These are phyloP conservation scores for Haplosporangium sp. DNA, from an alignment of 371 early-diverging fungal genomes.

Conservation along the genomic window DNA sequence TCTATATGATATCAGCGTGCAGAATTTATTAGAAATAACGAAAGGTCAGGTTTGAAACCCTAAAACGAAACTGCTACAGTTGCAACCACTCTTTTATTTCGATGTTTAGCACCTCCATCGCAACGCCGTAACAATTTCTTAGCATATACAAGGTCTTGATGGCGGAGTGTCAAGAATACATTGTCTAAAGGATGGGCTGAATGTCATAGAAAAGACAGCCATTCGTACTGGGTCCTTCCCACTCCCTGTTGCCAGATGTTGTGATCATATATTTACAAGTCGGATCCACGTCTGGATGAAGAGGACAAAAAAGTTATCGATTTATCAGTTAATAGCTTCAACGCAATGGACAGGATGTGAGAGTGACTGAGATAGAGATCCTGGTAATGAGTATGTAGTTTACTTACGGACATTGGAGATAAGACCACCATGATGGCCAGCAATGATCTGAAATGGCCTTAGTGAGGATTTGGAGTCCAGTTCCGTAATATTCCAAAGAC, in stretches of 20 bases:
- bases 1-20: too few relatives aligned
- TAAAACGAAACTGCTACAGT: too few relatives aligned
- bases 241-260: conserved; percentile 92
- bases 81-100: too few relatives aligned
- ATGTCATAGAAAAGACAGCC: conserved; percentile 88
- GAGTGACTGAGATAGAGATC: too few relatives aligned
- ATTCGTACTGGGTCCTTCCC: conserved; percentile 90
- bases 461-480: conserved; percentile 59
- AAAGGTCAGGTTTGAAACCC: too few relatives aligned
- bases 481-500: conserved; percentile 83
- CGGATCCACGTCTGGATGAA: conserved; percentile 70
- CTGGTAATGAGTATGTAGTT: too few relatives aligned
- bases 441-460: conserved; percentile 90
- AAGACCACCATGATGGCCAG: conserved; percentile 91
- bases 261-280: conserved; percentile 85
- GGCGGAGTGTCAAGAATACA: too few relatives aligned
- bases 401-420: conserved; percentile 81
- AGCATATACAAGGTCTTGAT: too few relatives aligned
- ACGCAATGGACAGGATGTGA: too few relatives aligned
- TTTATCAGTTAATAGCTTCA: neutral
- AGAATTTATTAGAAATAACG: too few relatives aligned
- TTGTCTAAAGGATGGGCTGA: conserved; percentile 27
- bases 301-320: neutral
- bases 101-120: too few relatives aligned
- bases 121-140: too few relatives aligned